Percentiles rank a stretch among this genome's conserved stretches.
Conservation (phyloP, 345 rosid species). For the Hibiscus syriacus region DNA sequence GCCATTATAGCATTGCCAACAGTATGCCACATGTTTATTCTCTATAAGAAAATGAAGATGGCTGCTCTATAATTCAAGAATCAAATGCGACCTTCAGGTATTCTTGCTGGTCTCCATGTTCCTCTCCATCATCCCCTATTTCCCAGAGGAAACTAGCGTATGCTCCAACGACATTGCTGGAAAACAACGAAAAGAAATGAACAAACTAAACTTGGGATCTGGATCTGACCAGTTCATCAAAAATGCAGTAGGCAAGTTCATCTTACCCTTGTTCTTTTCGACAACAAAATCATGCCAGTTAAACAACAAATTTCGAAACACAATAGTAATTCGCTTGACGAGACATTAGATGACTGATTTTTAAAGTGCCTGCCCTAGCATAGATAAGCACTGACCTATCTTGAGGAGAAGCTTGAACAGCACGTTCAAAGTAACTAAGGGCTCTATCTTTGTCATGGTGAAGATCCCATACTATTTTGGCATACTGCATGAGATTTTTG, state of each 20-base stretch:
- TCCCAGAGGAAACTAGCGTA: conserved; percentile 93
- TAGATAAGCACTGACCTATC: conserved; percentile 39
- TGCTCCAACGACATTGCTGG: conserved; percentile 67
- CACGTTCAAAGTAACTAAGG: conserved; percentile 48
- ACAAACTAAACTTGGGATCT: neutral
- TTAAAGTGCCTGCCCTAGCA: neutral
- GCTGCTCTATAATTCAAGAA: neutral
- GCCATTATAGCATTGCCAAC: conserved; percentile 3
- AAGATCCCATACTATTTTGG: conserved; percentile 62
- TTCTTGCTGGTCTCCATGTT: conserved; percentile 14
- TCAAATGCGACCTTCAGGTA: conserved; percentile 28
- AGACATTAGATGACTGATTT: neutral
- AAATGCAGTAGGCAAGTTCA: neutral
- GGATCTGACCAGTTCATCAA: neutral
- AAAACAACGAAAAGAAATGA: conserved; percentile 8
- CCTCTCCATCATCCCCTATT: conserved; percentile 37
- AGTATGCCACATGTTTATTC: neutral
- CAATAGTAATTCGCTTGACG: neutral
- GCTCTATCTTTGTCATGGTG: conserved; percentile 57
- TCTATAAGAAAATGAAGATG: neutral
- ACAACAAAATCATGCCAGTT: neutral
- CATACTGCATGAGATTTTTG: conserved; percentile 45
- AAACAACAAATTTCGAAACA: neutral
- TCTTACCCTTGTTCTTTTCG: neutral
- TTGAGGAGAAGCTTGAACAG: conserved; percentile 53